Evolutionary conservation across 305 asterid species (phyloP), one percentile per base, ranked within the genome.

Genomic region (Nicotiana rustica): DNA sequence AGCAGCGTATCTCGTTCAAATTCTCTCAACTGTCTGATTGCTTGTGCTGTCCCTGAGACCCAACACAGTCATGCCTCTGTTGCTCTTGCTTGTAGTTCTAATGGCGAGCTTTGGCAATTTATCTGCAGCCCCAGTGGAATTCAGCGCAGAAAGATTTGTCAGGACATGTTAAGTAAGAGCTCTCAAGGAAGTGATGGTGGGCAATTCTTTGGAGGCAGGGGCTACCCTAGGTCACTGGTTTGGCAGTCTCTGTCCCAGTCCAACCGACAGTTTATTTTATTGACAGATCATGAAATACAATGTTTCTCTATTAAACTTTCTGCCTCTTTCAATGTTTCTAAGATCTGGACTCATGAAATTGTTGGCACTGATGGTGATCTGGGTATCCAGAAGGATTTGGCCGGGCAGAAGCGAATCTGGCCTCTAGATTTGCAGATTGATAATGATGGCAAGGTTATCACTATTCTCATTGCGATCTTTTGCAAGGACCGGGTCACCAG

Each of bases 321-420:
- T 81, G 67, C 88, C 56, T 91, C 86, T 68, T 86, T 79, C 70
- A 78, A 67, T 78, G 92, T 92, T 79, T 90, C 93, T 44, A 85
- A 89, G 91, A 91, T 91, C 81, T 96, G 99, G 99, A 86, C 93
- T 68, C 97, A 96, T 87, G 92, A 94, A 89, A 91, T 96, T 61
- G 80, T 96, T 82, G 93, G 98, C 82, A 82, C 86, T 62, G 97
- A 94, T 84, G 92, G 92, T 88, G 97, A 95, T 89, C 83, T 92
- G 86, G 98, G 97, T 62, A 92, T 95, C 87, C 99, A 95, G 87
- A 93, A 89, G 88, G 97, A 91, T 89, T 90, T 93, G 85, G 96
- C 98, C 57, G 98, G 97, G 79, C 98, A 96, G 86, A 94, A 96
- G 88, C 89, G 88, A 85, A 94, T 94, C 76, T 96, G 93, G 98